Evolutionary conservation across 2,329 filamentous ascomycete species (phyloP).

Genomic region (Pseudogymnoascus sp.): DNA sequence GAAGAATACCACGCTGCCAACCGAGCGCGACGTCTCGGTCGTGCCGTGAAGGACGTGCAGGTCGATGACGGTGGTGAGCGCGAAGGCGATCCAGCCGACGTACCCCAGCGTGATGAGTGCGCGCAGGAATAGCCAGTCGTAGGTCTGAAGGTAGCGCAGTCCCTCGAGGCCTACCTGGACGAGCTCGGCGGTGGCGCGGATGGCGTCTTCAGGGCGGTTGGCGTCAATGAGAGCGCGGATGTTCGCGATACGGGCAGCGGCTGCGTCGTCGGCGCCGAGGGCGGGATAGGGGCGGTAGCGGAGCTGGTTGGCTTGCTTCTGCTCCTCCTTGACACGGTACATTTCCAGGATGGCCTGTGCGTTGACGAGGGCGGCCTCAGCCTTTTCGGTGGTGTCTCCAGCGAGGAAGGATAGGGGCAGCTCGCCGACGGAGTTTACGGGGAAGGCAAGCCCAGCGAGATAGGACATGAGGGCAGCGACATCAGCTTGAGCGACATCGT

Average conservation of each 20-base stretch:
- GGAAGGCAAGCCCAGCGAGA: constrained; percentile 77
- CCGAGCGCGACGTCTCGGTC: constrained; percentile 54
- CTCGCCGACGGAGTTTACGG: constrained; percentile 92
- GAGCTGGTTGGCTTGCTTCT: constrained; percentile 68
- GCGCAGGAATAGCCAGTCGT: constrained; percentile 94
- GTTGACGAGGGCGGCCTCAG: constrained; percentile 76
- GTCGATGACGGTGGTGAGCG: constrained; percentile 80
- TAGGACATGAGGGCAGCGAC: constrained; percentile 95
- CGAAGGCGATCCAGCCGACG: constrained; percentile 90
- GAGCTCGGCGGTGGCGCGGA: constrained; percentile 66
- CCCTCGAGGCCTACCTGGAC: constrained; percentile 73
- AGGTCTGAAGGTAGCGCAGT: constrained; percentile 89
- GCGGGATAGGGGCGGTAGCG: constrained; percentile 68
- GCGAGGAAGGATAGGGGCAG: constrained; percentile 77
- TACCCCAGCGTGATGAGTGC: constrained; percentile 86
- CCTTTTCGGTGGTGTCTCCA: constrained; percentile 65
- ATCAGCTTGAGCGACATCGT: constrained; percentile 91
- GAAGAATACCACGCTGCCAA: constrained; percentile 56
- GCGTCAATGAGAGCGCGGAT: constrained; percentile 62
- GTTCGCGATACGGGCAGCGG: constrained; percentile 57
- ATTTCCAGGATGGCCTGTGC: constrained; percentile 85
- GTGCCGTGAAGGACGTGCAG: constrained; percentile 73
- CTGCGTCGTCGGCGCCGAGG: constrained; percentile 55
- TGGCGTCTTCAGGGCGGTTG: constrained; percentile 65
- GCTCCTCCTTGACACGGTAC: constrained; percentile 87